Evolutionary conservation across 2,329 filamentous ascomycete genomes (phyloP).

Genomic region (Tolypocladium guangdongense): DNA sequence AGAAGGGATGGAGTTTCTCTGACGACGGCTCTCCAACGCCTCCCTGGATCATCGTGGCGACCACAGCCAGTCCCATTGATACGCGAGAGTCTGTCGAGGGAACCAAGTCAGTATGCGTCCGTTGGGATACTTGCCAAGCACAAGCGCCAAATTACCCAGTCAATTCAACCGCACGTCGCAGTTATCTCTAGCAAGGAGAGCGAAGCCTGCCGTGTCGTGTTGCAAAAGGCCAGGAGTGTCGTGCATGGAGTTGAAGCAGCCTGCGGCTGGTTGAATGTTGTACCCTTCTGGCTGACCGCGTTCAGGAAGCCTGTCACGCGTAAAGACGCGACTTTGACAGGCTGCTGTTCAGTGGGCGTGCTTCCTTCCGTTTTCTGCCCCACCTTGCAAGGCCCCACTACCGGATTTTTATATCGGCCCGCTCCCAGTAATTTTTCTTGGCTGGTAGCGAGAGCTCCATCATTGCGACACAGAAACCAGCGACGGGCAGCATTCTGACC

Average conservation of each 20-base stretch:
- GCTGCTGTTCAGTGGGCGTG: neutral
- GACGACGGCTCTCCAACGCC: slow-evolving; percentile 20
- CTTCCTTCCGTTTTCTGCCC: neutral
- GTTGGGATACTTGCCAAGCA: neutral
- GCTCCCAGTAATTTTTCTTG: slow-evolving; percentile 23
- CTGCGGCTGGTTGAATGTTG: neutral
- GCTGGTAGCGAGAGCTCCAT: slow-evolving; percentile 14
- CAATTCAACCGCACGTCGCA: neutral
- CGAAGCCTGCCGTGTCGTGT: neutral
- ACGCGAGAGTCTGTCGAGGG: slow-evolving; percentile 4
- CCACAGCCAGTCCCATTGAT: slow-evolving; percentile 31
- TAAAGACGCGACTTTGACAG: slow-evolving; percentile 2
- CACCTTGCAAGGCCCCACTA: slow-evolving; percentile 13
- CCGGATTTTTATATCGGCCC: slow-evolving; percentile 24
- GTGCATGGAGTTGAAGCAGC: neutral
- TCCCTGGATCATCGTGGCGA: slow-evolving; percentile 34
- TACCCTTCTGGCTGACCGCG: neutral
- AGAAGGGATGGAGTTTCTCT: slow-evolving; percentile 47
- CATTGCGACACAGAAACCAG: neutral
- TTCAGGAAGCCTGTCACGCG: slow-evolving; percentile 1
- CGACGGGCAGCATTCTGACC: neutral
- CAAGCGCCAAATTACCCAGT: neutral
- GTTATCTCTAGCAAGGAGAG: neutral
- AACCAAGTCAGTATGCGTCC: neutral
- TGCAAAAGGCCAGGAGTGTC: neutral